These are phyloP conservation scores for Hypoxylon sp. DNA, from an alignment of 2,329 filamentous ascomycete genomes.

Conservation along the genomic window DNA sequence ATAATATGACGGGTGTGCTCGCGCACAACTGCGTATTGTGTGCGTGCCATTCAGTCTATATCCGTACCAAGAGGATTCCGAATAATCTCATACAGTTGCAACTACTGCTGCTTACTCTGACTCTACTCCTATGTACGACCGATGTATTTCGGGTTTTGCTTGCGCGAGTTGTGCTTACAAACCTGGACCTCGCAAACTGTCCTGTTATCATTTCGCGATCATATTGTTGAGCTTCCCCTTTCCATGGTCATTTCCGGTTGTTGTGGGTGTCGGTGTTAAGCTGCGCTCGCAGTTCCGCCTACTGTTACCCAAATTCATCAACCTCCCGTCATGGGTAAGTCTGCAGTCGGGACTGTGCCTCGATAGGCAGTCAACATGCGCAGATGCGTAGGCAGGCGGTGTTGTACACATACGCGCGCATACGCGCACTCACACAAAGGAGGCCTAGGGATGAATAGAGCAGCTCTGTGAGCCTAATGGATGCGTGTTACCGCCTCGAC, in stretches of 20 bases:
- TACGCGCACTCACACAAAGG: neutral
- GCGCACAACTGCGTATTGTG: slow-evolving; percentile 12
- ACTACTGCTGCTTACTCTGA: slow-evolving; percentile 38
- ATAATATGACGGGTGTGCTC: slow-evolving; percentile 23
- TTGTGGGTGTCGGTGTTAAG: slow-evolving; percentile 22
- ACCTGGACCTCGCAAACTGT: slow-evolving; percentile 19
- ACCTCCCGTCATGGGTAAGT: slow-evolving; percentile 34
- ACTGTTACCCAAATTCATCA: slow-evolving; percentile 30
- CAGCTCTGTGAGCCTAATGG: slow-evolving; percentile 23
- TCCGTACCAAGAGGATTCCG: slow-evolving; percentile 30
- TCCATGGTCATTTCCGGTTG: slow-evolving; percentile 30
- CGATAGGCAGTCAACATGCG: slow-evolving; percentile 43
- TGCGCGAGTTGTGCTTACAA: slow-evolving; percentile 34
- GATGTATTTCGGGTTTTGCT: slow-evolving; percentile 36
- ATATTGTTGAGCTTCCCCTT: slow-evolving; percentile 34
- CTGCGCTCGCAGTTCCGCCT: slow-evolving; percentile 23
- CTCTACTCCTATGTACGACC: slow-evolving; percentile 6
- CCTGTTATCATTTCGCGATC: slow-evolving; percentile 33
- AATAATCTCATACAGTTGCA: slow-evolving; percentile 27
- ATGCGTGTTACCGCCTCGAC: slow-evolving; percentile 41
- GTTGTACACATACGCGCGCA: slow-evolving; percentile 27
- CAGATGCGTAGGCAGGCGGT: slow-evolving; percentile 28
- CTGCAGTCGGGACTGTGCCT: slow-evolving; percentile 34
- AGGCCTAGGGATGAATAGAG: slow-evolving; percentile 13
- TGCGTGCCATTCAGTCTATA: slow-evolving; percentile 26